Base-by-base conservation (phyloP, 805 yeast genomes). In the Wickerhamiella australiensis region DNA sequence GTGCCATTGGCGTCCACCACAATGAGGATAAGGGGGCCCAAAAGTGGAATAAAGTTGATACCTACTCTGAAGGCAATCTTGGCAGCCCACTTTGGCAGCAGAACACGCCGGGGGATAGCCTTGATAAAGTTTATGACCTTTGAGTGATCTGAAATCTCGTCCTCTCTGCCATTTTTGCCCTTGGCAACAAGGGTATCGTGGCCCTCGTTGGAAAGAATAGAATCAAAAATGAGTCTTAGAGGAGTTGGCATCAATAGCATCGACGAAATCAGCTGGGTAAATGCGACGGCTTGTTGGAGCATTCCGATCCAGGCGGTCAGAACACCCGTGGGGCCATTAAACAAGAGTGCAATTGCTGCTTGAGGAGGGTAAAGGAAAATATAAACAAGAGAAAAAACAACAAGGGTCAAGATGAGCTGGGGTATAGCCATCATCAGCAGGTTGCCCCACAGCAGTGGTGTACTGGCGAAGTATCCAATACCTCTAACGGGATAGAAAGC, bases 1-100 rank as follows among this genome's bases (percentile, higher is more conserved):
- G 73, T 72, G 18, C 73, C 62, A 0, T 82, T 76, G 0, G 84
- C 79, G 49, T 72, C 74, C 5, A 77, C 50, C 2, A 75, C 48
- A 12, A 78, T 63, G 9, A 76, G 71, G 7, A 77, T 22, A 4
- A 73, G n/a, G 0, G 84, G 82, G 0, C 87, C 87, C 5, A 76
- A 17, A 5, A 79, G 33, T 0, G 87, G 87, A 12, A 81, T 67
- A 47, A 70, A 61, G 26, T 73, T 71, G 11, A 79, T 57, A 0
- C 67, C 13, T 15, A 75, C 56, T 18, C 69, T 61, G 0, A 68
- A 13, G 0, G 70, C 1, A 2, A 70, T 65, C 49, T 71, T 66
- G 6, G 63, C 15, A 0, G 74, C 46, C 64, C 76, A 68, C 26
- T 61, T 59, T 0, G 77, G 75, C 20, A 75, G 68, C 1, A 69